Evolutionary conservation across 495 filamentous ascomycete genomes (phyloP), one percentile per base, ranked within the genome.

Genomic region (Lasiosphaeria miniovina): DNA sequence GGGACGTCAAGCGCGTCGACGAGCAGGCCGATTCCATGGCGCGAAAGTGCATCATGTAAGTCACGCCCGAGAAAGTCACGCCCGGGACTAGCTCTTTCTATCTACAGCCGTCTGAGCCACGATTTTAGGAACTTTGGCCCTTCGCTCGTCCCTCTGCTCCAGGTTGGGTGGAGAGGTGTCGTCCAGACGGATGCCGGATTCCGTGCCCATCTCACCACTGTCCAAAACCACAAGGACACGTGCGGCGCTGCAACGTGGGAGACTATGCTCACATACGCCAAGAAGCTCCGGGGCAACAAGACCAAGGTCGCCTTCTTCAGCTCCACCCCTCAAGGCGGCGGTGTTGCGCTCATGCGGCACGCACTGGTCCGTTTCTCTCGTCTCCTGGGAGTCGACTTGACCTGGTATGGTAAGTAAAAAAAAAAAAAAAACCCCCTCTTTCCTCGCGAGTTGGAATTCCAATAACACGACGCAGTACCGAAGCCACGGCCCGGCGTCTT

Each of bases 1-100:
- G 81, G 80, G 75, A 82, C 41, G 68, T 73, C 6, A 85, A 83
- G 62, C 71, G 80, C 41, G 80, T 91, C 11, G 91, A 93, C 61
- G 91, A 96, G 66, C 88, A 93, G 71, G 90, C 91, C 3, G 91
- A 96, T 66, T 89, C 89, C 0, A 90, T 93, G 84, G 87, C 86
- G 3, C 81, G 90, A 35, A 93, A 93, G 76, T 91, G 88, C 67
- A 82, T 91, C 48, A 82, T 86, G 86, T 88, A 67, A 57, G 50
- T 59, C 2, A 34, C 36, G 15, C 24, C 15, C 40, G 45, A 11
- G 10, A 4, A 1, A 36, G 14, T 31, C n/a, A n/a, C n/a, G n/a
- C n/a, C n/a, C n/a, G n/a, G n/a, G 33, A 3, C 4, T 31, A 4
- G 45, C 0, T 10, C 10, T 36, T 24, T 32, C 12, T 9, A 1